Conservation (phyloP, 805 yeast species). For the Nakazawaea ernobii region DNA sequence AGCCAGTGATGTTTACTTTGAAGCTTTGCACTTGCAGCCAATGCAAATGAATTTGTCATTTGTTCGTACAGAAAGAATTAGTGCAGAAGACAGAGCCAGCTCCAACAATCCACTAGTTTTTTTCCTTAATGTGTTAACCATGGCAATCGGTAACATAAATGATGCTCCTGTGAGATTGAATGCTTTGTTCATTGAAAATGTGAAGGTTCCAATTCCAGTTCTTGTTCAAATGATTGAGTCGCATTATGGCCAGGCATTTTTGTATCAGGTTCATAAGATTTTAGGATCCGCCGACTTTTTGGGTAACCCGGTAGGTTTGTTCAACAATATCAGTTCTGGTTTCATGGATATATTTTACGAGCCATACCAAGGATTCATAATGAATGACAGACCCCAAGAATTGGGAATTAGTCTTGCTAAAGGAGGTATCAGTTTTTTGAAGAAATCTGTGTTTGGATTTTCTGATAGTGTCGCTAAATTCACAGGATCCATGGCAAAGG, state of each 20-base stretch:
- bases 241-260: conserved; percentile 88
- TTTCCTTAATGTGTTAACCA: conserved; percentile 78
- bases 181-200: conserved; percentile 82
- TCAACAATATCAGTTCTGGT: conserved; percentile 90
- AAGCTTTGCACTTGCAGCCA: conserved; percentile 89
- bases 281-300: conserved; percentile 94
- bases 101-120: conserved; percentile 67
- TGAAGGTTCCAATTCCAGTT: conserved; percentile 77
- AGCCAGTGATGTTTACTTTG: conserved; percentile 81
- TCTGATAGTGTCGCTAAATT: conserved; percentile 91
- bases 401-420: conserved; percentile 92
- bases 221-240: conserved; percentile 65
- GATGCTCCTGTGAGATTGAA: conserved; percentile 93
- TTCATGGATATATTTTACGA: conserved; percentile 95
- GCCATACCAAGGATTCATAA: conserved; percentile 91
- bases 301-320: conserved; percentile 96
- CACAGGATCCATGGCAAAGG: conserved; percentile 92
- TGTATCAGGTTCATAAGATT: conserved; percentile 87
- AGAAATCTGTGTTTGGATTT: conserved; percentile 91
- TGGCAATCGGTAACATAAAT: conserved; percentile 96
- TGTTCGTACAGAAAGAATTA: conserved; percentile 77
- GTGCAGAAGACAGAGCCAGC: conserved; percentile 51
- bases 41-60: conserved; percentile 83
- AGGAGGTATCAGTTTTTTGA: conserved; percentile 90
- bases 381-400: conserved; percentile 95